Percentiles rank a stretch among this genome's conserved stretches.
These are phyloP conservation scores for Hippophae tibetana DNA, from an alignment of 306 rosid species.

Conservation along the genomic window DNA sequence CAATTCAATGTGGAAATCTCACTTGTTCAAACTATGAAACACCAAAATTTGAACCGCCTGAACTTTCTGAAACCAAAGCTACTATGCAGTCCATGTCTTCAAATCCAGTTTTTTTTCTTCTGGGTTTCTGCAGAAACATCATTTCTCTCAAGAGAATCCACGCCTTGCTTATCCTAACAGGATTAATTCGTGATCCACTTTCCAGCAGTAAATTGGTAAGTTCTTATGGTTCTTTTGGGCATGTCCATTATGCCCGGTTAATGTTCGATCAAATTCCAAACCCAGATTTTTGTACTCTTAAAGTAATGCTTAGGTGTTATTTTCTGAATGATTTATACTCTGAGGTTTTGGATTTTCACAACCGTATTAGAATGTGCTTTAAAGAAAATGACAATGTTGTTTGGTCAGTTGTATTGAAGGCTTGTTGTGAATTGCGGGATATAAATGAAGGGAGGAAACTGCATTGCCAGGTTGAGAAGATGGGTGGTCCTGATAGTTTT, in stretches of 20 bases:
- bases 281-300: slow-evolving; percentile 49
- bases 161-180: slow-evolving; percentile 38
- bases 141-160: slow-evolving; percentile 44
- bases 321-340: slow-evolving; percentile 39
- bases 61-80: slow-evolving; percentile 15
- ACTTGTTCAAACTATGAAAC: not conserved
- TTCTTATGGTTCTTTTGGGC: slow-evolving; percentile 50
- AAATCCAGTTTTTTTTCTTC: slow-evolving; percentile 30
- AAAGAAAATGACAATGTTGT: slow-evolving; percentile 33
- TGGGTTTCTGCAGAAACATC: slow-evolving; percentile 33
- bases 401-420: slow-evolving; percentile 48
- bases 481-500: slow-evolving; percentile 32
- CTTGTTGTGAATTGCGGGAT: slow-evolving; percentile 43
- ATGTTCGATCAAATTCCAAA: slow-evolving; percentile 44
- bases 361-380: slow-evolving; percentile 24
- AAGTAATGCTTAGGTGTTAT: slow-evolving; percentile 62
- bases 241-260: slow-evolving; percentile 39
- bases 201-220: slow-evolving; percentile 40
- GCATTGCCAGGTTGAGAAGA: slow-evolving; percentile 52
- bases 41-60: slow-evolving; percentile 10
- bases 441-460: slow-evolving; percentile 28
- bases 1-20: slow-evolving; percentile 19
- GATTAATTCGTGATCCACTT: slow-evolving; percentile 25
- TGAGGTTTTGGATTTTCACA: slow-evolving; percentile 35
- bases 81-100: slow-evolving; percentile 20